Base-by-base conservation (phyloP, 2,329 filamentous ascomycete species). In the Fusarium poae region DNA sequence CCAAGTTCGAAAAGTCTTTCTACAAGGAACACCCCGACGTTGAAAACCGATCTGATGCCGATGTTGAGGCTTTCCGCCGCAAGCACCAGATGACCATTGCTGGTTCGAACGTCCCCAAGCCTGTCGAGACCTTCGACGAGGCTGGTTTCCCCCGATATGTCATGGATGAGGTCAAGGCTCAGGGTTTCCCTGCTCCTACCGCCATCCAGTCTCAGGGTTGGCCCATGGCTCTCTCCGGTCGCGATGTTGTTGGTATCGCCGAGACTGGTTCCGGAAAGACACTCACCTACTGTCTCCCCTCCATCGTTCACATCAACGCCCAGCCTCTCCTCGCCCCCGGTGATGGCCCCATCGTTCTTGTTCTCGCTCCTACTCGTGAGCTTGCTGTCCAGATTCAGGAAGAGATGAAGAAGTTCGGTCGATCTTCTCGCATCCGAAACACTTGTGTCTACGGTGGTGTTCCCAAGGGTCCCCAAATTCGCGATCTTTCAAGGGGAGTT, bases 231-330 rank as follows among this genome's bases (percentile, higher is more conserved):
- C 90, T 99, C 52, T 97, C 95, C 74, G 96, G 96, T 84, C 95
- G 96, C 75, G 96, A 99, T 80, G 95, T 98, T 65, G 95, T 98
- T 76, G 96, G 96, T 89, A 97, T 99, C 84, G 96, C 96, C 76
- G 96, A 99, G 86, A 99, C 96, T 62, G 96, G 96, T 80, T 99
- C 96, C 71, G 96, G 96, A 86, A 99, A 99, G 91, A 99, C 96
- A 6, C 87, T 99, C 72, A 97, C 94, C 54, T 99, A 99, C 85
- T 98, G 95, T 83, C 89, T 99, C 73, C 96, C 96, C 62, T 93
- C 96, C 58, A 99, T 99, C 73, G 96, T 99, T 66, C 96, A 99
- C 87, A 99, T 99, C 87, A 98, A 99, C 83, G 96, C 96, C 48
- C 96, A 99, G 82, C 96, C 96, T 73, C 92, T 99, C 44, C 89